Evolutionary conservation across 2,329 filamentous ascomycete species (phyloP), one percentile per base, ranked within the genome.

Genomic region (Fusarium sp.): DNA sequence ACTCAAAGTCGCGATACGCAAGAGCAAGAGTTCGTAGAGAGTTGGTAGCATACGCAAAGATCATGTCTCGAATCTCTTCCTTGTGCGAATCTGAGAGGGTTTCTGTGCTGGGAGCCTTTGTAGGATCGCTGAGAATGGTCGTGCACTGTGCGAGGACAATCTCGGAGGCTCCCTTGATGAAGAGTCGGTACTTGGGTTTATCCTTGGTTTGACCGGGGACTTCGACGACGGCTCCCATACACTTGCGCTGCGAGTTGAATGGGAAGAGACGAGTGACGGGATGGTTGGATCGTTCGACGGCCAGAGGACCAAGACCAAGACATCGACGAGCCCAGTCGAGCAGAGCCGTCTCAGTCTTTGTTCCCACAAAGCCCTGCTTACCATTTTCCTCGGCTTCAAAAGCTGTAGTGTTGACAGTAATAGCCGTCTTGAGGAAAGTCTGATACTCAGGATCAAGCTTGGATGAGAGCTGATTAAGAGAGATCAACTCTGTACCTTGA

Each of bases 21-120:
- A 93, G 83, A 31, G 86, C 90, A 58, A 93, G 91, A 2, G 90
- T 93, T 58, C 91, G 88, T 6, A 93, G 85, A 7, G 91, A 93
- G 25, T 87, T 82, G 5, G 83, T 83, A 7, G 88, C 88, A 68
- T 90, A 90, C 3, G 82, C 80, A 40, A 86, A 84, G 69, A 90
- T 90, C 54, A 86, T 77, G 13, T 80, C 75, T 38, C 82, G 81
- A 16, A 90, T 76, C 0, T 81, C 83, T 33, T 88, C 83, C 38
- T 84, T 83, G 66, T 88, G 85, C 14, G 81, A 81, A 2, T 70
- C 70, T 3, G 75, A 53, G 20, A 73, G 59, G 0, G 58, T n/a
- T 3, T 64, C 57, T 1, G 69, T 65, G 3, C 51, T 23, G 7
- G 64, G 60, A 6, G 42, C 18, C 2, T 58, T 40, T 0, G 90